Evolutionary conservation across 176 grass and related monocot genomes (phyloP).

Genomic region (Zizania latifolia): DNA sequence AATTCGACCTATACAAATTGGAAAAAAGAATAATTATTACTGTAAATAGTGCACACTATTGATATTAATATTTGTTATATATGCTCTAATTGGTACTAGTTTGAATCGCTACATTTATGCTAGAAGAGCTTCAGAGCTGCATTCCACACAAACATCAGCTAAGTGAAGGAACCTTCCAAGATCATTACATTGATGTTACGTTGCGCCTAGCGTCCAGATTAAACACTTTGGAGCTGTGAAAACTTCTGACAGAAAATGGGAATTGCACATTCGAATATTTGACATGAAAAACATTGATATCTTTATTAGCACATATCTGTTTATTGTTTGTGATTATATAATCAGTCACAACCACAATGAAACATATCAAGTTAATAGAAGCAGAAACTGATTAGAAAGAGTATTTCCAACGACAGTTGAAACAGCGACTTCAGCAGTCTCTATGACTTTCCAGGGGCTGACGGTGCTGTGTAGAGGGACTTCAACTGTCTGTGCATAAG

Average conservation of each 20-base stretch:
- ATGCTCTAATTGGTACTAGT: too few relatives aligned
- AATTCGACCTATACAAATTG: too few relatives aligned
- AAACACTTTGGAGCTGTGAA: not conserved
- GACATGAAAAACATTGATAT: not conserved
- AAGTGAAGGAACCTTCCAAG: not conserved
- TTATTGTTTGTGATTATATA: not conserved
- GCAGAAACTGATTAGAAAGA: conserved; percentile 42
- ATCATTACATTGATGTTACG: not conserved
- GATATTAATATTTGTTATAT: too few relatives aligned
- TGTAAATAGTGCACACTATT: too few relatives aligned
- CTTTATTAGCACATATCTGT: conserved; percentile 9
- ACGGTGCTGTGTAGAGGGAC: conserved; percentile 47
- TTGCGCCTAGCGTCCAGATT: not conserved
- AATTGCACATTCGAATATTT: not conserved
- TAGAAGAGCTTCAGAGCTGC: not conserved
- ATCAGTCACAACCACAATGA: not conserved
- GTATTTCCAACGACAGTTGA: conserved; percentile 34
- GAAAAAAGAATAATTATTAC: too few relatives aligned
- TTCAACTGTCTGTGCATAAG: conserved; percentile 80
- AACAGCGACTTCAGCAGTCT: not conserved
- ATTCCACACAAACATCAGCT: not conserved
- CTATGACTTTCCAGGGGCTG: conserved; percentile 35
- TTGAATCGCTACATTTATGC: not conserved
- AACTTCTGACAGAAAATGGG: not conserved
- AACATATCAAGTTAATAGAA: conserved; percentile 17